Evolutionary conservation across 371 early-diverging fungal species (phyloP).

Genomic region (Mortierella sp.): DNA sequence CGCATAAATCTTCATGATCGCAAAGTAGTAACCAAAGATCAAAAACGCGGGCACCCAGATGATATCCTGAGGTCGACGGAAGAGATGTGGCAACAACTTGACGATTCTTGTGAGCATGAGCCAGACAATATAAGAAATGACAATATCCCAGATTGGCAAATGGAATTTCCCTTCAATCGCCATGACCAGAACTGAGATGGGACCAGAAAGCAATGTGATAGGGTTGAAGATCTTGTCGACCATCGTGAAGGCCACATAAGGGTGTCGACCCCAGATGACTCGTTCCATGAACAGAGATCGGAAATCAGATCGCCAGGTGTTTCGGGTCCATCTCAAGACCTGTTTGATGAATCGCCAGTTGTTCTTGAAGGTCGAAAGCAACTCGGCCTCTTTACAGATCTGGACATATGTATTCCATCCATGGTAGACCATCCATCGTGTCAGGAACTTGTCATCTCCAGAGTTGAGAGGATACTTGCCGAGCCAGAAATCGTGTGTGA

Average conservation of each 20-base stretch:
- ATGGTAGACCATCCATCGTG: constrained; percentile 81
- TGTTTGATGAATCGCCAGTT: constrained; percentile 83
- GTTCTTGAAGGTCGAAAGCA: constrained; percentile 80
- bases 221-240: constrained; percentile 82
- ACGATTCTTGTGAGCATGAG: constrained; percentile 74
- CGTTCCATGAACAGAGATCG: constrained; percentile 74
- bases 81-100: constrained; percentile 77
- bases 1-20: constrained; percentile 78
- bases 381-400: constrained; percentile 77
- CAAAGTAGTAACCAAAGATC: constrained; percentile 78
- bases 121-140: constrained; percentile 74
- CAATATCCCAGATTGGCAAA: constrained; percentile 67
- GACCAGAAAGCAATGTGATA: constrained; percentile 76
- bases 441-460: constrained; percentile 83
- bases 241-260: constrained; percentile 82
- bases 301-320: constrained; percentile 82
- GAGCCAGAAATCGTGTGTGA: constrained; percentile 79
- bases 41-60: constrained; percentile 75
- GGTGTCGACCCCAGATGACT: constrained; percentile 73
- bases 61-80: constrained; percentile 73
- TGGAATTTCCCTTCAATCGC: constrained; percentile 53
- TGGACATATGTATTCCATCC: constrained; percentile 80
- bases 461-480: constrained; percentile 79
- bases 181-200: constrained; percentile 66
- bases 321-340: constrained; percentile 80